Percentiles rank a stretch among this genome's conserved stretches.
These are phyloP conservation scores for Pulicaria dysenterica DNA, from an alignment of 129 eudicot species.

Conservation along the genomic window DNA sequence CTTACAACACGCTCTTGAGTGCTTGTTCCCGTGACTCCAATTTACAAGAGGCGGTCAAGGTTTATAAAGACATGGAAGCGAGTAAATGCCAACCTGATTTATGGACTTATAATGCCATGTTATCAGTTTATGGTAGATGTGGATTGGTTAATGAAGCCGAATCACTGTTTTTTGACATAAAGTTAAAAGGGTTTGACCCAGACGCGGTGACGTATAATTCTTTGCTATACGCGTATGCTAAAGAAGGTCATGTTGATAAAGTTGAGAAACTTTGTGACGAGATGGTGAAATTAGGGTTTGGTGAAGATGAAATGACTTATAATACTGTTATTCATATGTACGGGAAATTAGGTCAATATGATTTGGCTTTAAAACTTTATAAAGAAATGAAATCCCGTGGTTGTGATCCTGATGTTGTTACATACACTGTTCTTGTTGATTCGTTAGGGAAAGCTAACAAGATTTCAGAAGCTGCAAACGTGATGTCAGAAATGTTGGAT, in stretches of 20 bases:
- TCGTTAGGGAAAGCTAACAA: conserved; percentile 82
- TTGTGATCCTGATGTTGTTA: conserved; percentile 85
- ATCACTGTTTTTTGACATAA: conserved; percentile 57
- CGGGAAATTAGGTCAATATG: conserved; percentile 77
- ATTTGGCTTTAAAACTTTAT: conserved; percentile 65
- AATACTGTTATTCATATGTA: conserved; percentile 93
- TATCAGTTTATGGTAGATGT: conserved; percentile 87
- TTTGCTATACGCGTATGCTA: conserved; percentile 84
- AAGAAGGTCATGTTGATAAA: conserved; percentile 67
- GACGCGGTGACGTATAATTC: conserved; percentile 98
- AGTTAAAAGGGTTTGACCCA: conserved; percentile 76
- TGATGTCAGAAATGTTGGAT: conserved; percentile 97
- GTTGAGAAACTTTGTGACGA: conserved; percentile 72
- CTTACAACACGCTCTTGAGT: conserved; percentile 92
- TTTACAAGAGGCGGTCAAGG: conserved; percentile 76
- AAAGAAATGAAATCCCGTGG: conserved; percentile 78
- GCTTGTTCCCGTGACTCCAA: conserved; percentile 92
- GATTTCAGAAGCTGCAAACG: conserved; percentile 74
- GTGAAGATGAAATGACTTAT: conserved; percentile 87
- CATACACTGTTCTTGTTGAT: conserved; percentile 86
- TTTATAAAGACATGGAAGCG: conserved; percentile 75
- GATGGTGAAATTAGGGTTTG: conserved; percentile 78
- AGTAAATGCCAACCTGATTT: conserved; percentile 85
- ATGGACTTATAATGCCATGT: conserved; percentile 97
- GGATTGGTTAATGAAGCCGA: conserved; percentile 75